Evolutionary conservation across 177 flowering plant genomes (phyloP).

Genomic region (Vitis hybrid): DNA sequence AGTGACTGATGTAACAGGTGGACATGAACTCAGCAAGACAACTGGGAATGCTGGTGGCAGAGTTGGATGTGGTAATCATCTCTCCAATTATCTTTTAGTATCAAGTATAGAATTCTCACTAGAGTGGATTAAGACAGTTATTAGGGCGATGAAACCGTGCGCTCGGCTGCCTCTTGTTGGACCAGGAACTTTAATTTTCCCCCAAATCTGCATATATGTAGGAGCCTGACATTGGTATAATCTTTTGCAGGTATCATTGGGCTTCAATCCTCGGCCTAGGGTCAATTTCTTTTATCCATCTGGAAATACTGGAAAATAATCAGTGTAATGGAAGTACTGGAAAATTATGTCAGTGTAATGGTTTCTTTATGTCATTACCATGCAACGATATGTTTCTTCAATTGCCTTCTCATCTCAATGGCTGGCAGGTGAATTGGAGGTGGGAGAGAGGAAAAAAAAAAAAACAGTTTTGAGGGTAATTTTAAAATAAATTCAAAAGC

Average conservation of each 20-base stretch:
- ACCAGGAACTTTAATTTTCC: no score
- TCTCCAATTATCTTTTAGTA: background rate
- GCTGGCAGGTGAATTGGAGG: no score
- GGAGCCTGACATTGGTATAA: background rate
- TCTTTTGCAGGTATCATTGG: slow-evolving; percentile 69
- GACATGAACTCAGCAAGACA: slow-evolving; percentile 89
- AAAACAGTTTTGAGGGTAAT: no score
- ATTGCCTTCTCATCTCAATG: no score
- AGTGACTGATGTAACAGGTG: slow-evolving; percentile 47
- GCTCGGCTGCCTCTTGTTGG: no score
- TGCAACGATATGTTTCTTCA: no score
- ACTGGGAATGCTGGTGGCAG: slow-evolving; percentile 97
- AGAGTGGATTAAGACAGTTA: no score
- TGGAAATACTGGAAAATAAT: background rate
- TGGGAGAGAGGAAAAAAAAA: no score
- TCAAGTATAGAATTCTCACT: background rate
- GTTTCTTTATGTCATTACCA: no score
- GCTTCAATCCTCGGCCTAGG: slow-evolving; percentile 64
- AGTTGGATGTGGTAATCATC: slow-evolving; percentile 76
- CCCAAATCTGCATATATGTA: background rate
- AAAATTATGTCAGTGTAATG: no score
- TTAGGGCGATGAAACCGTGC: background rate
- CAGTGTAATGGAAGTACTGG: no score
- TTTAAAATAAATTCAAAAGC: no score
- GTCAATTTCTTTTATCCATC: background rate